phyloP scores from a whole-genome alignment of 2,329 filamentous ascomycete species.

The Fusarium aywerte region DNA sequence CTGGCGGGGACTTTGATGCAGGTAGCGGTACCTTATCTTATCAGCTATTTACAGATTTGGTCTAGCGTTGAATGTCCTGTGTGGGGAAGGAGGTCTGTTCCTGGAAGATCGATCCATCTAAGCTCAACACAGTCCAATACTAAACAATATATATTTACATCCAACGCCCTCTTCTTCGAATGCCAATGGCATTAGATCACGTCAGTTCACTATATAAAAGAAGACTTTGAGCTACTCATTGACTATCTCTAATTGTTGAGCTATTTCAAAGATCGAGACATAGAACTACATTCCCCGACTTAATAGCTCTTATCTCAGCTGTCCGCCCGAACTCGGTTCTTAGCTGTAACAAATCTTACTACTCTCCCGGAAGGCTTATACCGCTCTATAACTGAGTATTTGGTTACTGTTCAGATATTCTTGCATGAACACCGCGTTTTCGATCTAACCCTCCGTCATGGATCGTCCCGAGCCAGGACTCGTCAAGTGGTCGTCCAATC shows the following conservation, averaged over 20 bases:
- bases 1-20: slow-evolving; percentile 24
- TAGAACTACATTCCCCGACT: slow-evolving; percentile 6
- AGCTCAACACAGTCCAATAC: slow-evolving; percentile 15
- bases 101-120: slow-evolving; percentile 29
- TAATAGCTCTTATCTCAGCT: slow-evolving; percentile 14
- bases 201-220: not conserved
- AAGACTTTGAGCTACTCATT: not conserved
- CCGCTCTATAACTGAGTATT: not conserved
- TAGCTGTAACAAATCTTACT: slow-evolving; percentile 6
- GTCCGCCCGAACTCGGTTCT: not conserved
- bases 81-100: slow-evolving; percentile 34
- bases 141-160: not conserved
- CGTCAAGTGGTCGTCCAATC: slow-evolving; percentile 73
- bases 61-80: slow-evolving; percentile 26
- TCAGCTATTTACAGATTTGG: slow-evolving; percentile 32
- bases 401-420: not conserved
- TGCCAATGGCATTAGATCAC: slow-evolving; percentile 23
- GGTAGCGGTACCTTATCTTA: slow-evolving; percentile 39
- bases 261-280: not conserved
- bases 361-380: not conserved
- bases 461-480: slow-evolving; percentile 71
- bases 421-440: not conserved
- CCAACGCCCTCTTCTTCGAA: slow-evolving; percentile 3
- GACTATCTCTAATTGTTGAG: not conserved
- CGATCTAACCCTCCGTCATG: slow-evolving; percentile 52